Base-by-base conservation (phyloP, 306 rosid genomes). In the Prunus davidiana region DNA sequence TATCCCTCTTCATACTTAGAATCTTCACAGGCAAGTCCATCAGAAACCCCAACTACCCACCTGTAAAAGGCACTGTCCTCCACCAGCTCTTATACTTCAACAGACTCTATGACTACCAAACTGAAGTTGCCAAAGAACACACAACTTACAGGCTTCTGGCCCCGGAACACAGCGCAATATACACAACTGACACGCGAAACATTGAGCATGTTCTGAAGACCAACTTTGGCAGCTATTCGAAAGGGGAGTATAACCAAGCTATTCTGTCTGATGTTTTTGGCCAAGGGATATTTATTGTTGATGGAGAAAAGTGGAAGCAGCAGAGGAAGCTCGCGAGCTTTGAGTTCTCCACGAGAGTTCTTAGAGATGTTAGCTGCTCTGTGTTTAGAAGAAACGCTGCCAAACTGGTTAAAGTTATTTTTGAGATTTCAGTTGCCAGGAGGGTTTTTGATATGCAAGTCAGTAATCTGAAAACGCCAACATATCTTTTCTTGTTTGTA, bases 321-420 rank as follows among this genome's bases (percentile, higher is more conserved):
- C 98, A 93, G 72, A 86, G 94, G 78, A 93, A 89, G 84, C 84
- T 90, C 66, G 90, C 87, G 0, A 88, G 93, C 67, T 81, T 72
- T 74, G 98, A 89, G 80, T 93, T 93, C 41, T 87, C 98, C 0
- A 86, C 94, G 0, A 85, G 94, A 72, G 87, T 91, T 70, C 90
- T 90, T 43, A 82, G 94, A 66, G 94, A 93, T 43, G 91, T 83
- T 27, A 91, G 92, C 34, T 87, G 87, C 24, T 67, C 82, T 10
- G 86, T 86, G 49, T 91, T 89, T 32, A 81, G 92, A 74, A 80
- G 24, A 41, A 87, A 84, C 30, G 89, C 90, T 56, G 79, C 85
- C 11, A 90, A 89, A 80, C 64, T 93, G 78, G 87, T 93, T 14
- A 43, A 64, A 54, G 65, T 76, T 66, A 24, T 93, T 32, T 77